Base-by-base conservation (phyloP, 192 early-diverging fungal species). In the Chytriomyces sp. region DNA sequence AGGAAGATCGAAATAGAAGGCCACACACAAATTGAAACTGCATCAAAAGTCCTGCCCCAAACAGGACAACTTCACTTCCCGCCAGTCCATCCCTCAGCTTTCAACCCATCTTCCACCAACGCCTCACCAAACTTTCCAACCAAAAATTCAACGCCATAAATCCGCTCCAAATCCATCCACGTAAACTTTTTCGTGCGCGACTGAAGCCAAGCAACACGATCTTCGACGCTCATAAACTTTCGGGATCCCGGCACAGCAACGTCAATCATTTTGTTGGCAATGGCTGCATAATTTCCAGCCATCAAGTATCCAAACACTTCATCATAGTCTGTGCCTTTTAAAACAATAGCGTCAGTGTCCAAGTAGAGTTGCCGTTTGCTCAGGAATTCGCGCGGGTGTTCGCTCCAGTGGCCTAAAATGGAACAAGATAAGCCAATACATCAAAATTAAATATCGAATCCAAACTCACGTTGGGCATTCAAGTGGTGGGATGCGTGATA, bases 401-500 rank as follows among this genome's bases (percentile, higher is more conserved):
- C 82, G n/a, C 46, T 46, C 81, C 79, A 85, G 70, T 84, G 81
- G n/a, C 63, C 63, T 64, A 26, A 24, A n/a, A n/a, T n/a, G n/a
- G n/a, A n/a, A n/a, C n/a, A n/a, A 13, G 9, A 13, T 64, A 26
- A 64, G 26, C 11, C 13, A 28, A 26, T n/a, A 18, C 5, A 20
- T 57, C 2, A 20, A 13, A 57, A 57, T 5, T 20, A 20, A 3
- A 20, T 20, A n/a, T 5, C 5, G 23, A 4, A 28, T 4, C 3
- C 3, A 64, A 28, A 64, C 63, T 26, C 26, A 64, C 83, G 77
- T 45, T 70, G 65, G 10, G 83, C 72, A 69, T 85, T 81, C 43
- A 85, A 61, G 73, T 85, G 83, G 77, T 85, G 83, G 11, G 79
- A 83, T 46, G 83, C 70, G 68, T 85, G 83, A 61, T 85, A 85